Evolutionary conservation across 805 yeast genomes (phyloP).

Genomic region (Candida multigemmis): DNA sequence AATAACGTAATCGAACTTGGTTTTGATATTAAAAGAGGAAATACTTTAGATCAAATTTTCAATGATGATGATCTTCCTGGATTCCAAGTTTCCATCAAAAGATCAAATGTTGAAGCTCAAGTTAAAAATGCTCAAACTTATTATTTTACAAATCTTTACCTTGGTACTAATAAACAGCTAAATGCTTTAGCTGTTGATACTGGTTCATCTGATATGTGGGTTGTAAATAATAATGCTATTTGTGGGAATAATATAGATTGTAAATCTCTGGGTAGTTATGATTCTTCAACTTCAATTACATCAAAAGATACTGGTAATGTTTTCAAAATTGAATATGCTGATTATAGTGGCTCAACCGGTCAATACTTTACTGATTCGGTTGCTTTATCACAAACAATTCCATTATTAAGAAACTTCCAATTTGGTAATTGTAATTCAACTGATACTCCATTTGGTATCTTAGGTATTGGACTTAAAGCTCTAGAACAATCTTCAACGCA

Average conservation of each 20-base stretch:
- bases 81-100: no score
- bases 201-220: conserved; percentile 23
- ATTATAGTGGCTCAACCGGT: conserved; percentile 31
- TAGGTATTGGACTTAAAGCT: conserved; percentile 1
- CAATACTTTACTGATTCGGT: conserved; percentile 8
- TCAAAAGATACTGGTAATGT: conserved; percentile 18
- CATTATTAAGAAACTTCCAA: conserved; percentile 7
- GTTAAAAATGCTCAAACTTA: conserved; percentile 11
- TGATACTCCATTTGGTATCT: conserved; percentile 1
- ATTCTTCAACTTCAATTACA: conserved; percentile 19
- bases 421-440: conserved; percentile 9
- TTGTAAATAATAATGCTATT: conserved; percentile 5
- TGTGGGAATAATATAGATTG: conserved; percentile 8
- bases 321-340: conserved; percentile 39
- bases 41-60: no score
- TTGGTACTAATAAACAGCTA: conserved; percentile 15
- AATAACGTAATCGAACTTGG: no score
- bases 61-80: no score
- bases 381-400: conserved; percentile 5
- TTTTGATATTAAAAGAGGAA: no score
- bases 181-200: conserved; percentile 14
- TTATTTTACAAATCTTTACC: conserved; percentile 5
- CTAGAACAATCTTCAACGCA: neutral
- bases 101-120: no score
- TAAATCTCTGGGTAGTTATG: conserved; percentile 36